Evolutionary conservation across 495 filamentous ascomycete genomes (phyloP), one percentile per base, ranked within the genome.

Genomic region (Penicillium paradoxum): DNA sequence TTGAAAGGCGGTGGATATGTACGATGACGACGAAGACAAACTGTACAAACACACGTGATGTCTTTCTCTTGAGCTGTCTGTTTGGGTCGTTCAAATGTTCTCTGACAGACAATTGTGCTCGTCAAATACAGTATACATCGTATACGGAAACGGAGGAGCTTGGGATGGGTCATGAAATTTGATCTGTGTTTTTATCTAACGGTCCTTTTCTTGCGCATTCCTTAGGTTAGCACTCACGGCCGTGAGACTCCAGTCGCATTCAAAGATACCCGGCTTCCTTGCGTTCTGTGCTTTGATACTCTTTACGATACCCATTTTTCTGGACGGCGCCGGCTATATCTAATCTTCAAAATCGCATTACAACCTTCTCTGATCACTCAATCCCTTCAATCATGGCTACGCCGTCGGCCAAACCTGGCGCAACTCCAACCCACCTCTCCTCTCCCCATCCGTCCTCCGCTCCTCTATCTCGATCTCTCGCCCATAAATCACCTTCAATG

Each of bases 341-440:
- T 29, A 43, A 34, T 34, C 13, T 48, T 37, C 24, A 32, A 19
- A 38, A 11, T 7, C 18, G 30, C 25, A 9, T 19, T 18, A 19
- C 6, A 19, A 11, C 14, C 18, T 6, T 29, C 22, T 33, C 21
- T 25, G 32, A 13, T 7, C 25, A 24, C 0, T 47, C 15, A 10
- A 15, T 18, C 29, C 10, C 2, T 45, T 38, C 37, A 17, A 54
- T 21, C 53, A 76, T 77, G 74, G 73, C 74, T 36, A 77, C 74
- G 27, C 74, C 74, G 9, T 75, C 72, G 18, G 73, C 71, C 42
- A 77, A 74, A 51, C 72, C 68, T 15, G 74, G 60, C 38, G 65
- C 74, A 30, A 77, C 74, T 33, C 74, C 74, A 15, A 75, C 71
- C n/a, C 68, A 77, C 53, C 63, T 75, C 33, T 70, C 74, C 11